Conservation (phyloP, 192 early-diverging fungal species). For the Chytriomyces sp. region DNA sequence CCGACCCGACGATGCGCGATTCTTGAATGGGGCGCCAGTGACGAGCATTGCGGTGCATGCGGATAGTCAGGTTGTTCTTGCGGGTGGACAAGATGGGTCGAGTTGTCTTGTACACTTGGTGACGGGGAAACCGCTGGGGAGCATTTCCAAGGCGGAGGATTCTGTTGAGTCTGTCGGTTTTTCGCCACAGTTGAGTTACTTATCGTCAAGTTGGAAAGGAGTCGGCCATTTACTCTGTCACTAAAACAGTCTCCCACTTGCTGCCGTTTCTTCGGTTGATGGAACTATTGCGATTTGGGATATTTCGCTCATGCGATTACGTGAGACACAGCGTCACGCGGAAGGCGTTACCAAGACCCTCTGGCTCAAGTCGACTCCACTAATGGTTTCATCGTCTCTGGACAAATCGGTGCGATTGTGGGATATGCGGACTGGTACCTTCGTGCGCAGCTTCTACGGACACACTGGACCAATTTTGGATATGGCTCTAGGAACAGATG, state of each 20-base stretch:
- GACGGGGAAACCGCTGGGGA: slow-evolving; percentile 54
- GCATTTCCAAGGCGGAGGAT: slow-evolving; percentile 80
- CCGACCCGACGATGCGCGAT: slow-evolving; percentile 75
- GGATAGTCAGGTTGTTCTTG: slow-evolving; percentile 76
- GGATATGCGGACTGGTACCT: slow-evolving; percentile 88
- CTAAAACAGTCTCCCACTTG: slow-evolving; percentile 63
- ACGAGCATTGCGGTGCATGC: slow-evolving; percentile 72
- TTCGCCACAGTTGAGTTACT: slow-evolving; percentile 47
- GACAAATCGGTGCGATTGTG: slow-evolving; percentile 84
- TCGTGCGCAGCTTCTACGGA: slow-evolving; percentile 72
- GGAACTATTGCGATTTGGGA: slow-evolving; percentile 93
- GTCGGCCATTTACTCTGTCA: not conserved
- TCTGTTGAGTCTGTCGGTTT: slow-evolving; percentile 89
- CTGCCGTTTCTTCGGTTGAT: slow-evolving; percentile 86
- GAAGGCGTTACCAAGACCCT: slow-evolving; percentile 80
- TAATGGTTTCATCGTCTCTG: slow-evolving; percentile 74
- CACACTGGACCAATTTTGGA: slow-evolving; percentile 88
- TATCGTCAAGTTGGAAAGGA: not conserved
- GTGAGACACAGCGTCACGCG: slow-evolving; percentile 78
- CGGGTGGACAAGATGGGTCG: slow-evolving; percentile 80
- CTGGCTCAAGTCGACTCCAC: slow-evolving; percentile 71
- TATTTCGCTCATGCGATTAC: slow-evolving; percentile 75
- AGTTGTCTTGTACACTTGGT: slow-evolving; percentile 72
- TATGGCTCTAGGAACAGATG: slow-evolving; percentile 76
- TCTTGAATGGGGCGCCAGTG: slow-evolving; percentile 75